phyloP scores from a whole-genome alignment of 2,329 filamentous ascomycete genomes.

The Fragosphaeria purpurea region DNA sequence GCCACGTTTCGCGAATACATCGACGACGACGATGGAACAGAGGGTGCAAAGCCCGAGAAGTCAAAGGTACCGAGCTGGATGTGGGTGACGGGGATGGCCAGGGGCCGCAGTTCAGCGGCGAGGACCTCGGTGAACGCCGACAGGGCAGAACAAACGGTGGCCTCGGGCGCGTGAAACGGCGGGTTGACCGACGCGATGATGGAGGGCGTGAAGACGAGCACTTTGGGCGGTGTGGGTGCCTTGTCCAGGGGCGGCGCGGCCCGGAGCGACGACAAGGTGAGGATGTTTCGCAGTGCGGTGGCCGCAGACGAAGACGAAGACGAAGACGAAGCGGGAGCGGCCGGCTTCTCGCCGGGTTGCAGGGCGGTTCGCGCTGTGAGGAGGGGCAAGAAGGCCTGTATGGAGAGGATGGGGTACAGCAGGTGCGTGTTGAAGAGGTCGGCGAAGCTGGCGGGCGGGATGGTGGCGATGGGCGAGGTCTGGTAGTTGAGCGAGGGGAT shows the following conservation, averaged over 20 bases:
- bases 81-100: constrained; percentile 72
- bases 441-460: constrained; percentile 73
- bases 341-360: constrained; percentile 18
- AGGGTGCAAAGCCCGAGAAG: constrained; percentile 54
- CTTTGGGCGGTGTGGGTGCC: constrained; percentile 38
- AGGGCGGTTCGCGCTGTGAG: constrained; percentile 51
- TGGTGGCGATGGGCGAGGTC: constrained; percentile 73
- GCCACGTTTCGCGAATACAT: constrained; percentile 15
- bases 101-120: constrained; percentile 64
- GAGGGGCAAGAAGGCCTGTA: constrained; percentile 80
- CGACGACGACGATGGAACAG: no score
- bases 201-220: constrained; percentile 69
- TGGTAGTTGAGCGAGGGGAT: constrained; percentile 75
- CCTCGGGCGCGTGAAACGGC: constrained; percentile 77
- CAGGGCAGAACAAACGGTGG: constrained; percentile 76
- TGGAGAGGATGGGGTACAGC: constrained; percentile 76
- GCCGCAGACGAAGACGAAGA: constrained; percentile 4
- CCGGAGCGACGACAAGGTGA: constrained; percentile 5
- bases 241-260: constrained; percentile 1
- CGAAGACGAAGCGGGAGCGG: constrained; percentile 6
- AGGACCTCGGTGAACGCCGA: constrained; percentile 76
- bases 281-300: constrained; percentile 1
- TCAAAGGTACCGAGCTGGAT: constrained; percentile 90
- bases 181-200: constrained; percentile 72
- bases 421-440: constrained; percentile 90